Base-by-base conservation (phyloP, 768 basidiomycete genomes). In the Boletellus ananiceps region DNA sequence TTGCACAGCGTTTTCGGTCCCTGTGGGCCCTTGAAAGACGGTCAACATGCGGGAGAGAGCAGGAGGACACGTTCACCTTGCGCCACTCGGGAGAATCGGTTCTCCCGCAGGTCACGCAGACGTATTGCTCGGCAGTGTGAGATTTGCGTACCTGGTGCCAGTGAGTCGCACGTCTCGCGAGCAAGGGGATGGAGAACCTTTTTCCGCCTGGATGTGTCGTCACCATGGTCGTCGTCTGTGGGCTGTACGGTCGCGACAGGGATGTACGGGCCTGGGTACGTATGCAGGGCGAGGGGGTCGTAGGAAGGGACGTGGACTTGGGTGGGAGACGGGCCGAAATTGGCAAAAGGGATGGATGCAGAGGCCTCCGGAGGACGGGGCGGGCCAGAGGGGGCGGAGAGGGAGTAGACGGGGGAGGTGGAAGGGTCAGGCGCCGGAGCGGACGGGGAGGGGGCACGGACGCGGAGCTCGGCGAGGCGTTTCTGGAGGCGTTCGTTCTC, bases 1-100 rank as follows among this genome's bases (percentile, higher is more conserved):
- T 97, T 96, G 74, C 95, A 97, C 5, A 97, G 71, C n/a, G 95
- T 96, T 72, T 97, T 99, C 1, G 95, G 93, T 32, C 95, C 95
- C 47, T 81, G 76, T 1, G 95, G 95, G 11, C 95, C 95, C 89
- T 89, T 56, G 29, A 44, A 51, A 50, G 19, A 18, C 4, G 21
- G 21, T 55, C 54, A 59, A 50, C 44, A 54, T 73, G 23, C 46
- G 18, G 44, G 40, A 29, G 47, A 45, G n/a, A 37, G 14, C 1
- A 31, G 12, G n/a, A 21, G 37, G 39, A 27, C 4, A 19, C 2
- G 21, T 63, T 44, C 44, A 78, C 90, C 78, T 93, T 94, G 59
- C 95, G 80, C 95, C 95, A 99, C 70, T 99, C 95, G 0, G 96
- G 94, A 36, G 92, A 94, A 68, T 93, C 91, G 1, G 94, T 97